Evolutionary conservation across 164 flowering plant genomes (phyloP).

Genomic region (Vitis cinerea): DNA sequence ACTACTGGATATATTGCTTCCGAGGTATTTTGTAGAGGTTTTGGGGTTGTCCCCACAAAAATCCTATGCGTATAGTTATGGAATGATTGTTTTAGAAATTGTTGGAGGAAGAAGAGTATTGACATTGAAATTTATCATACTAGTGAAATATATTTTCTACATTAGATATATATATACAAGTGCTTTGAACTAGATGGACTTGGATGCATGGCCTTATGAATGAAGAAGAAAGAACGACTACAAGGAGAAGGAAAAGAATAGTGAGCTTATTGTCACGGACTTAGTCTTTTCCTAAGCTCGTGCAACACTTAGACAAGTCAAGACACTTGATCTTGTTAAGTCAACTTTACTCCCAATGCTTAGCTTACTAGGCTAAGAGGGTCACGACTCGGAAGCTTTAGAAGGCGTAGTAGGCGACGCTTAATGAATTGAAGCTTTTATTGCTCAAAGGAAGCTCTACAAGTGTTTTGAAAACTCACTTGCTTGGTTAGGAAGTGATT

Average conservation of each 20-base stretch:
- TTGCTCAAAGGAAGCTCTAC: too few relatives aligned
- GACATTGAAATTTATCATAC: conserved; percentile 1
- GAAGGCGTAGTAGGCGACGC: too few relatives aligned
- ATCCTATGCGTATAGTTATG: conserved; percentile 47
- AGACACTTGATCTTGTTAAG: too few relatives aligned
- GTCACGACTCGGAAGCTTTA: too few relatives aligned
- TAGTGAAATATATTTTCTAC: conserved; percentile 39
- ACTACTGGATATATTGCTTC: conserved; percentile 45
- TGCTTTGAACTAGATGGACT: conserved; percentile 16
- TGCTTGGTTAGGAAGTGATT: too few relatives aligned
- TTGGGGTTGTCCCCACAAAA: conserved; percentile 40
- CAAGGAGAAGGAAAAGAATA: conserved; percentile 31
- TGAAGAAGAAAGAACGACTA: conserved; percentile 20
- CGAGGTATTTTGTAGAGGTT: conserved; percentile 24
- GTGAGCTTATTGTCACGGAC: too few relatives aligned
- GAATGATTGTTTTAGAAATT: conserved; percentile 49
- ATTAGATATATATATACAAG: conserved; percentile 26
- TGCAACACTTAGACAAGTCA: too few relatives aligned
- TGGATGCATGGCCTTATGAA: conserved; percentile 11
- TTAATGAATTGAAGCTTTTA: too few relatives aligned
- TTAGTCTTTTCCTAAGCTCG: too few relatives aligned
- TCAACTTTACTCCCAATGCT: too few relatives aligned
- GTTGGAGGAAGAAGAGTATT: conserved; percentile 35
- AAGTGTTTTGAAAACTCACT: too few relatives aligned
- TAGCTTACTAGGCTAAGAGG: too few relatives aligned